Conservation (phyloP, 2,329 filamentous ascomycete species). For the Cladorrhinum sp. region DNA sequence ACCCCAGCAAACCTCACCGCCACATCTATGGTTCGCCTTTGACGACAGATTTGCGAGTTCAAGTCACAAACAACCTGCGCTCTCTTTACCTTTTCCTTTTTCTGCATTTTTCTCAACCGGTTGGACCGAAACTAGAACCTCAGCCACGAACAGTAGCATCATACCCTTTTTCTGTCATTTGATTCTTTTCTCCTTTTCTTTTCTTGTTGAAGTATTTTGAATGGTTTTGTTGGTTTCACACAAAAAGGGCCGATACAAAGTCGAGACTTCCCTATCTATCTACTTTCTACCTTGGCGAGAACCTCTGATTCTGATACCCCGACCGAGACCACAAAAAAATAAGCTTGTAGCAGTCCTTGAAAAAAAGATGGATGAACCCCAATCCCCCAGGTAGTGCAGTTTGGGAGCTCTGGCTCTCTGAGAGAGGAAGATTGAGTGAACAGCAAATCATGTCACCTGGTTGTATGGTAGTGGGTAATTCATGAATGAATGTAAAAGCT, state of each 20-base stretch:
- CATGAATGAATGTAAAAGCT: no score
- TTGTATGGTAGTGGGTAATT: neutral
- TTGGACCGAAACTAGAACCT: neutral
- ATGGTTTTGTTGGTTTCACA: neutral
- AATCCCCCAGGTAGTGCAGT: no score
- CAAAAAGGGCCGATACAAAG: neutral
- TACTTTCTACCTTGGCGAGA: neutral
- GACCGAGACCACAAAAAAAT: neutral
- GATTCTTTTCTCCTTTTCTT: neutral
- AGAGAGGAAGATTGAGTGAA: neutral
- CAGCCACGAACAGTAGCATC: neutral
- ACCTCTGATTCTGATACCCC: neutral
- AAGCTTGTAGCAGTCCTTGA: neutral
- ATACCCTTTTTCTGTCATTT: neutral
- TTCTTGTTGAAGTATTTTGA: neutral
- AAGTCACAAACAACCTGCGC: neutral
- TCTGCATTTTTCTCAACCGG: neutral
- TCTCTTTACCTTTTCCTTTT: neutral
- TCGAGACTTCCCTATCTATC: neutral
- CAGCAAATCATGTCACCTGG: neutral
- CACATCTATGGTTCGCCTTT: neutral
- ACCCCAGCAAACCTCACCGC: neutral
- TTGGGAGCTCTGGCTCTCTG: neutral
- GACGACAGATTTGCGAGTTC: neutral
- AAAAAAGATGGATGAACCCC: neutral